Evolutionary conservation across 345 rosid genomes (phyloP).

Genomic region (Anacardium occidentale): DNA sequence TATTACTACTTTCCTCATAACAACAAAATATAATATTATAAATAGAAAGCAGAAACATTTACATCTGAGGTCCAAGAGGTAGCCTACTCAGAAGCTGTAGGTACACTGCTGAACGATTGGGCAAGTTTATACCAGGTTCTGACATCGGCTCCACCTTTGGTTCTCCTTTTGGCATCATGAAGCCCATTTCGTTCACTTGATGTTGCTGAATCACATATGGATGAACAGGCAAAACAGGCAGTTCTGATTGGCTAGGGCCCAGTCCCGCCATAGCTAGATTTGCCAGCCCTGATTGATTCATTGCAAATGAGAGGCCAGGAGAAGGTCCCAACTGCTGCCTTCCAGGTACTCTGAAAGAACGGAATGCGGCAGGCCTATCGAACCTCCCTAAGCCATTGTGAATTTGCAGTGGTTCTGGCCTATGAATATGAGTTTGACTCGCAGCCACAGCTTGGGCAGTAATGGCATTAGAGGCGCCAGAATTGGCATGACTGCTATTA

Average conservation of each 20-base stretch:
- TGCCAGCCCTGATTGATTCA: conserved; percentile 56
- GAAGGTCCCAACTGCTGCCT: conserved; percentile 65
- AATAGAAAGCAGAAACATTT: conserved; percentile 23
- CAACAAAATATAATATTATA: conserved; percentile 4
- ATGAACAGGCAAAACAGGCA: conserved; percentile 55
- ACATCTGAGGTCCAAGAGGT: conserved; percentile 76
- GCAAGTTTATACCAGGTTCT: conserved; percentile 54
- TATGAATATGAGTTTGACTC: conserved; percentile 44
- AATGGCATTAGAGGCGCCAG: conserved; percentile 30
- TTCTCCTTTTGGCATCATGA: conserved; percentile 77
- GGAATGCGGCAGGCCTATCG: conserved; percentile 49
- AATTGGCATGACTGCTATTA: conserved; percentile 59
- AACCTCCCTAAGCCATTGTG: conserved; percentile 58
- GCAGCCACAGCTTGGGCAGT: conserved; percentile 36
- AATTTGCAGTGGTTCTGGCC: conserved; percentile 59
- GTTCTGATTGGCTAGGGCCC: conserved; percentile 57
- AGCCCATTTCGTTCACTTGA: conserved; percentile 49
- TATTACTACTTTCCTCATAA: conserved; percentile 28
- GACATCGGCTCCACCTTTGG: conserved; percentile 70
- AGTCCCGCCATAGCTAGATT: conserved; percentile 67
- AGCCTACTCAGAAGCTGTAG: conserved; percentile 80
- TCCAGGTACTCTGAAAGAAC: conserved; percentile 61
- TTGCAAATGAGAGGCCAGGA: conserved; percentile 62
- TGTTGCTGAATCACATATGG: conserved; percentile 56
- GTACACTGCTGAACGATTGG: conserved; percentile 56